Base-by-base conservation (phyloP, 768 basidiomycete genomes). In the Pleurotus tuber-regium region DNA sequence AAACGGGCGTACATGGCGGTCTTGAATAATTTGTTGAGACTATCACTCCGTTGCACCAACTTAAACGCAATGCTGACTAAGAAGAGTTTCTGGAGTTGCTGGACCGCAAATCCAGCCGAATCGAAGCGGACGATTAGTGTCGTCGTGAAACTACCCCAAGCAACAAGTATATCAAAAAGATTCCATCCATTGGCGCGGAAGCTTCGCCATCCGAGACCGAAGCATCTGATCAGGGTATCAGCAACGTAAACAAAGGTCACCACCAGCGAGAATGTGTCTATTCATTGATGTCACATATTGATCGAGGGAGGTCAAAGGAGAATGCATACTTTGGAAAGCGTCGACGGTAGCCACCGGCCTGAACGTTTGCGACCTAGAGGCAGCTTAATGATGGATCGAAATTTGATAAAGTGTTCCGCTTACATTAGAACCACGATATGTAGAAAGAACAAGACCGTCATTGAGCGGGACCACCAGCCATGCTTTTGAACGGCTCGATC, bases 111-210 rank as follows among this genome's bases (percentile, higher is more conserved):
- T 9, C 25, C 21, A 4, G 44, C 26, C 2, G 28, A 31, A 23
- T 67, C 69, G 59, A 87, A 78, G 3, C 78, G 78, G 33, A 91
- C 82, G 18, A 89, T 70, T 24, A 95, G 63, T 0, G 90, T 96
- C 1, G 94, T 94, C 33, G 84, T 76, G 60, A 95, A 83, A 58
- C 87, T 90, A 4, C 96, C 95, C 2, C 70, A 72, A 14, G 92
- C 84, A 21, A 90, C 85, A 11, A 91, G 60, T 36, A 94, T 68
- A 58, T 98, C 95, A 66, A 95, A 98, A 1, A 93, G 59, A 63
- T 96, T 97, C 95, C 96, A 98, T 4, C 94, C 92, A 58, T 94
- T 92, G 25, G 84, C 82, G n/a, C 78, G 77, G 74, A 91, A 97
- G 63, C 87, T 89, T 12, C 66, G 66, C 83, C 85, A 87, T 1